Conservation (phyloP, 169 alveolate genomes). For the Plasmodium blacklocki region DNA sequence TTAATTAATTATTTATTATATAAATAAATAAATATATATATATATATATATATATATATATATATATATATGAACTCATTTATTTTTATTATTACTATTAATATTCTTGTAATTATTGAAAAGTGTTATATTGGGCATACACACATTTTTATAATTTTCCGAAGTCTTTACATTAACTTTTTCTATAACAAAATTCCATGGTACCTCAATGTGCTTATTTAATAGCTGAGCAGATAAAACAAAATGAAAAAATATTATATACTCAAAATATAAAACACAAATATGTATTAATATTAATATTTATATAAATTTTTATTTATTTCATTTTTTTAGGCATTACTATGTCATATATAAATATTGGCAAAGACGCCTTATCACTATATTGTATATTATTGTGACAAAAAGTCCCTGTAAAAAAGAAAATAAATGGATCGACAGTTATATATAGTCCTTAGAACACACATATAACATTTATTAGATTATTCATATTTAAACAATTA, state of each 20-base stretch:
- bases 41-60: neutral
- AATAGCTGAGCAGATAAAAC: slow-evolving; percentile 13
- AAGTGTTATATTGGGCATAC: slow-evolving; percentile 23
- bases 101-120: slow-evolving; percentile 14
- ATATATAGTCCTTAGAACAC: neutral
- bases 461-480: too few species aligned
- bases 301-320: neutral
- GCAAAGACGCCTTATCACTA: slow-evolving; percentile 66
- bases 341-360: slow-evolving; percentile 64
- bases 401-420: slow-evolving; percentile 46
- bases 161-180: slow-evolving; percentile 39
- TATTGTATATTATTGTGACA: slow-evolving; percentile 65
- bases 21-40: neutral
- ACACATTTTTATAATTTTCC: slow-evolving; percentile 14
- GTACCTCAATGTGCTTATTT: slow-evolving; percentile 61
- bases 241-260: neutral
- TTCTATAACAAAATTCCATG: slow-evolving; percentile 72
- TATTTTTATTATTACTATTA: slow-evolving; percentile 18
- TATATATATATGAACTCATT: too few species aligned
- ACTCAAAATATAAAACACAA: neutral
- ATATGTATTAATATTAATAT: neutral
- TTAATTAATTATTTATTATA: neutral
- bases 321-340: slow-evolving; percentile 8
- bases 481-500: too few species aligned
- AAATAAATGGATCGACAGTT: neutral